Percentiles rank a stretch among this genome's conserved stretches.
These are phyloP conservation scores for Panellus pusillus DNA, from an alignment of 768 basidiomycete genomes.

Conservation along the genomic window DNA sequence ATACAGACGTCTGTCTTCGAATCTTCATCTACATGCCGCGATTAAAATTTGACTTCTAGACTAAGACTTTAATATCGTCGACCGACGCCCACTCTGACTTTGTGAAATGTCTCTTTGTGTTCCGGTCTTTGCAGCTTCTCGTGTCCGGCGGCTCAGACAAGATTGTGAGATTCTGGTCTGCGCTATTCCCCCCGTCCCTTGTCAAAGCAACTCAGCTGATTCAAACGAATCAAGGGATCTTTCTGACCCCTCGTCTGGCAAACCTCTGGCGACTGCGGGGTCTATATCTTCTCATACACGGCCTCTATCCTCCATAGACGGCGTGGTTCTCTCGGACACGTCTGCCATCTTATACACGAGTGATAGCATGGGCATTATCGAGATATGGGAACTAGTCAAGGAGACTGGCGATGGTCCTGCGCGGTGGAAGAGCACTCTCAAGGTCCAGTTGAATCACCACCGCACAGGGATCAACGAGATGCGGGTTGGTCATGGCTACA, in stretches of 20 bases:
- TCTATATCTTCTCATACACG: conserved; percentile 84
- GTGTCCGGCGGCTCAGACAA: conserved; percentile 92
- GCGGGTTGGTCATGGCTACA: conserved; percentile 58
- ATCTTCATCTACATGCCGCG: conserved; percentile 1
- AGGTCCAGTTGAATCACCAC: conserved; percentile 66
- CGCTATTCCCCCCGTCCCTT: background rate
- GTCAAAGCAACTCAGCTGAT: background rate
- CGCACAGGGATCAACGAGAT: conserved; percentile 84
- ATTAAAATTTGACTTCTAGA: conserved; percentile 43
- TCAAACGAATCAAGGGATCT: conserved; percentile 56
- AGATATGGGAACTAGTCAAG: conserved; percentile 70
- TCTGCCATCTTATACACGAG: conserved; percentile 70
- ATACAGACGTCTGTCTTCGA: conserved; percentile 58
- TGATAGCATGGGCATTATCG: conserved; percentile 91
- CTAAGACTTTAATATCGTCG: conserved; percentile 65
- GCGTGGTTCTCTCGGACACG: conserved; percentile 44
- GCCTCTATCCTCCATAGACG: conserved; percentile 79
- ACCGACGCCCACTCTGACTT: conserved; percentile 87
- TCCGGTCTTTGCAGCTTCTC: conserved; percentile 65
- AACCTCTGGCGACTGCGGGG: conserved; percentile 53
- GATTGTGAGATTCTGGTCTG: conserved; percentile 80
- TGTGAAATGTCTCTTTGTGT: conserved; percentile 77
- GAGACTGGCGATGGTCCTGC: conserved; percentile 31
- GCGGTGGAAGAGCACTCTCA: conserved; percentile 52
- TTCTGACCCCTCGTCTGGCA: conserved; percentile 40